phyloP scores from a whole-genome alignment of 768 basidiomycete species.

The Leccinum imitatum region DNA sequence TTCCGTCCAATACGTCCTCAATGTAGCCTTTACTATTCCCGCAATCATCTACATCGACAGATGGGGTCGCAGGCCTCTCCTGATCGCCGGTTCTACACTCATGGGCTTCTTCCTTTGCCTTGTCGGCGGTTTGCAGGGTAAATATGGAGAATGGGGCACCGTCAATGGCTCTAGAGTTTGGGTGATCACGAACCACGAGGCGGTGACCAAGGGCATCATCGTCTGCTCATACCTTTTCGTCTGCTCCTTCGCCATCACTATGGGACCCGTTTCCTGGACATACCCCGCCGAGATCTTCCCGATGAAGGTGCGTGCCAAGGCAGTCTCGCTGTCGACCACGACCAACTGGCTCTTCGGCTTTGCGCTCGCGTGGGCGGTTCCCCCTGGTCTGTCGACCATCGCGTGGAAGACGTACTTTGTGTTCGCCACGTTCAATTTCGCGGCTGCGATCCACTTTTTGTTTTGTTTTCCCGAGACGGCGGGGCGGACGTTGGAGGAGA shows the following conservation, averaged over 20 bases:
- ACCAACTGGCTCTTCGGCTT: slow-evolving; percentile 71
- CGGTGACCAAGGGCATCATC: slow-evolving; percentile 68
- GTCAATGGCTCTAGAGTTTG: slow-evolving; percentile 47
- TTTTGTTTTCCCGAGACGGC: slow-evolving; percentile 84
- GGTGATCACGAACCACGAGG: slow-evolving; percentile 57
- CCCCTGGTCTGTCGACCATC: slow-evolving; percentile 63
- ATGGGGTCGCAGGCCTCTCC: slow-evolving; percentile 79
- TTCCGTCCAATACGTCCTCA: slow-evolving; percentile 57
- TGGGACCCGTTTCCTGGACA: slow-evolving; percentile 77
- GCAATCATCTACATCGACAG: slow-evolving; percentile 66
- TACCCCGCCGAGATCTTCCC: slow-evolving; percentile 75
- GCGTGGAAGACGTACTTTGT: slow-evolving; percentile 79
- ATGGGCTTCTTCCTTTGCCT: slow-evolving; percentile 81
- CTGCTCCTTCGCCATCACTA: slow-evolving; percentile 69
- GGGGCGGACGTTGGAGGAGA: slow-evolving; percentile 71
- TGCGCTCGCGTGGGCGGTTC: slow-evolving; percentile 73
- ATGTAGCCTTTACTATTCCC: slow-evolving; percentile 42
- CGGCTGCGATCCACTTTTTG: slow-evolving; percentile 65
- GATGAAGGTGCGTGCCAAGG: slow-evolving; percentile 65
- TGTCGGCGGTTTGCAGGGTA: slow-evolving; percentile 72
- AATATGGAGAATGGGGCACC: slow-evolving; percentile 61
- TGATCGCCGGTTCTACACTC: slow-evolving; percentile 58
- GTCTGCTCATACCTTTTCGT: slow-evolving; percentile 79
- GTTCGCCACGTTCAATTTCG: slow-evolving; percentile 75
- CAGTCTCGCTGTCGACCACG: slow-evolving; percentile 43